These are phyloP conservation scores for Pythium pyrilobum DNA, from an alignment of 352 stramenopile species.

Conservation along the genomic window DNA sequence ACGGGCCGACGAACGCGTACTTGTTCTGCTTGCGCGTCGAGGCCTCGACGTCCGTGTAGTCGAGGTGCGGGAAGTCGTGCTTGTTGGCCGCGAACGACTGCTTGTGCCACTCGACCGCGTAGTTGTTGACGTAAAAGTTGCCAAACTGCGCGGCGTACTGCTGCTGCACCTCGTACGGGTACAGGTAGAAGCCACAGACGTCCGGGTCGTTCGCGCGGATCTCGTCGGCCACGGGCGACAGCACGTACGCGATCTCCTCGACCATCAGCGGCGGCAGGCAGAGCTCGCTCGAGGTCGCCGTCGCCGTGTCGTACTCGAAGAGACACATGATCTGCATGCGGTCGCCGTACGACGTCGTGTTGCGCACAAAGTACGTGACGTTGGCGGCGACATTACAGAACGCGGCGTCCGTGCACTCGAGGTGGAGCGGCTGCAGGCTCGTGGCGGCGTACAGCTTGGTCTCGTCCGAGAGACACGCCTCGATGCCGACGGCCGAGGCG, in stretches of 20 bases:
- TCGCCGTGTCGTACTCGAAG: constrained; percentile 53
- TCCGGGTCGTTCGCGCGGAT: constrained; percentile 53
- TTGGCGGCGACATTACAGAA: constrained; percentile 33
- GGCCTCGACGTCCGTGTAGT: constrained; percentile 54
- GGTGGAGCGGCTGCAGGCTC: constrained; percentile 54
- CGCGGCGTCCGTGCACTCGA: constrained; percentile 43
- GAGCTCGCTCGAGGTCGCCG: constrained; percentile 42
- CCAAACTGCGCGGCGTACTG: constrained; percentile 50
- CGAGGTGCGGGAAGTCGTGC: constrained; percentile 33
- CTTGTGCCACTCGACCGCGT: constrained; percentile 57
- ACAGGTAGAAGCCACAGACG: constrained; percentile 70
- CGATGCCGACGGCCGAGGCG: constrained; percentile 28
- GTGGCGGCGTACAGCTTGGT: constrained; percentile 51
- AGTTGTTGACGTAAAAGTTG: constrained; percentile 72
- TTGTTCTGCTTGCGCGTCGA: constrained; percentile 63
- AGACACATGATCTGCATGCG: constrained; percentile 68
- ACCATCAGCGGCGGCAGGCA: constrained; percentile 54
- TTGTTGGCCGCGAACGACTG: constrained; percentile 64
- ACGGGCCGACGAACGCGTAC: constrained; percentile 60
- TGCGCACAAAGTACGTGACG: constrained; percentile 58
- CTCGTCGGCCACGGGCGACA: constrained; percentile 48
- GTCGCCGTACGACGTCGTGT: constrained; percentile 52
- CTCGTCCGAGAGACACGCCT: constrained; percentile 49
- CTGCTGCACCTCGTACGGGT: constrained; percentile 62
- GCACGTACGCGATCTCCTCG: constrained; percentile 52